A percentile compares a stretch with the other conserved stretches of the same genome.
phyloP scores from a whole-genome alignment of 176 grass and related monocot genomes.

The Oryza punctata region DNA sequence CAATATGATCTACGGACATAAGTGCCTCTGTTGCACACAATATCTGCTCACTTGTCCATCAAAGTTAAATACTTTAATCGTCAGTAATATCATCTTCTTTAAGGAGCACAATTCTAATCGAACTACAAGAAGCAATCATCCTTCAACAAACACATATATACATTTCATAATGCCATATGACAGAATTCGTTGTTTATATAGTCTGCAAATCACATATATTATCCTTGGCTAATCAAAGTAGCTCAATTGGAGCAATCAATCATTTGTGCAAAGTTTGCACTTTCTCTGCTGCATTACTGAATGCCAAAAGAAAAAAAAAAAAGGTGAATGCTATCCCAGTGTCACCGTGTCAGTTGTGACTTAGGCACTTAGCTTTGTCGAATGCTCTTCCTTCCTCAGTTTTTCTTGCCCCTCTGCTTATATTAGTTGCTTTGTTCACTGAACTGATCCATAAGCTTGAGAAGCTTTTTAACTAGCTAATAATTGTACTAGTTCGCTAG shows the following conservation, averaged over 20 bases:
- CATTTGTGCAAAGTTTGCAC: not conserved
- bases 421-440: not conserved
- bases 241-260: not conserved
- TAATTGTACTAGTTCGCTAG: not conserved
- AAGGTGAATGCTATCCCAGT: not conserved
- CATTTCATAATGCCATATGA: not conserved
- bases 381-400: not conserved
- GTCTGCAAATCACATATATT: not conserved
- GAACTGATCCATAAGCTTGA: not conserved
- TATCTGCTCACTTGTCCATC: not conserved
- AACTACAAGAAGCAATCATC: not conserved
- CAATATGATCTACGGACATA: constrained; percentile 10
- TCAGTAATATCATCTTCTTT: not conserved
- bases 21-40: constrained; percentile 5
- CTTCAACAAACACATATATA: not conserved
- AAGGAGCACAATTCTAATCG: not conserved
- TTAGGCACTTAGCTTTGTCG: not conserved
- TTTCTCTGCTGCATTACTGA: not conserved
- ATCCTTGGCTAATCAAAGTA: not conserved
- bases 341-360: not conserved
- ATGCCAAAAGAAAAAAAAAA: not conserved
- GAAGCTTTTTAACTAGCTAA: not conserved
- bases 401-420: not conserved
- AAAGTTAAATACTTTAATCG: constrained; percentile 1
- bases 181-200: not conserved